These are phyloP conservation scores for Ceratocystis eucalypticola DNA, from an alignment of 2,329 filamentous ascomycete genomes.

Conservation along the genomic window DNA sequence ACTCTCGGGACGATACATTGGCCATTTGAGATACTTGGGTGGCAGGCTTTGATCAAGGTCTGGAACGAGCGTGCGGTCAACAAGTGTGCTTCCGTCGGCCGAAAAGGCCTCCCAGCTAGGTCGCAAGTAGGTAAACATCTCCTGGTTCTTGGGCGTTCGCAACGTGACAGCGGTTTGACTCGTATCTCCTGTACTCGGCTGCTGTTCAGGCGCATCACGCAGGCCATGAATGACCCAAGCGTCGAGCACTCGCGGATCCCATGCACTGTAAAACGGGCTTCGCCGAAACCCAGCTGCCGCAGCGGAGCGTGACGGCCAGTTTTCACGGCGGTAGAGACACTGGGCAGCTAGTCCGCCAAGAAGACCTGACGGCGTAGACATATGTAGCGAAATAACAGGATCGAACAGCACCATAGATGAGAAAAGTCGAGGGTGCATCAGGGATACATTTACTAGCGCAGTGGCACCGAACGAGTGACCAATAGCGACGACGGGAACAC, in stretches of 20 bases:
- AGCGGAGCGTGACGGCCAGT: constrained; percentile 63
- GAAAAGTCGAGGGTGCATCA: constrained; percentile 71
- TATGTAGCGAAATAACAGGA: constrained; percentile 54
- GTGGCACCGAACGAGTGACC: constrained; percentile 82
- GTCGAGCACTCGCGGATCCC: constrained; percentile 66
- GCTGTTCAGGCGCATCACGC: constrained; percentile 38
- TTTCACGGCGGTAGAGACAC: constrained; percentile 61
- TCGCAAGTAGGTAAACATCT: constrained; percentile 61
- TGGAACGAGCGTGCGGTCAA: constrained; percentile 31
- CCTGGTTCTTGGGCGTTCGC: constrained; percentile 74
- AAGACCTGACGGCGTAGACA: constrained; percentile 18
- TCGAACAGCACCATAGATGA: constrained; percentile 67
- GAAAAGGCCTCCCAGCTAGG: constrained; percentile 39
- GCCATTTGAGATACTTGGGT: constrained; percentile 29
- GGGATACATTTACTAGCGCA: constrained; percentile 55
- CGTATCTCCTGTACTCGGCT: constrained; percentile 6
- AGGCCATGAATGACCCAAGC: constrained; percentile 61
- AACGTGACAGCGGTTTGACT: constrained; percentile 47
- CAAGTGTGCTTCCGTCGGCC: constrained; percentile 27
- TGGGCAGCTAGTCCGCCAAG: constrained; percentile 33
- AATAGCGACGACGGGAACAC: constrained; percentile 67
- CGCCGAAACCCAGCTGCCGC: constrained; percentile 54
- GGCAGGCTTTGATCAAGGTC: constrained; percentile 34
- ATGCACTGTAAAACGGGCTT: constrained; percentile 58
- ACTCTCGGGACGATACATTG: constrained; percentile 57